Base-by-base conservation (phyloP, 2,329 filamentous ascomycete species). In the Dactylellina sp. region DNA sequence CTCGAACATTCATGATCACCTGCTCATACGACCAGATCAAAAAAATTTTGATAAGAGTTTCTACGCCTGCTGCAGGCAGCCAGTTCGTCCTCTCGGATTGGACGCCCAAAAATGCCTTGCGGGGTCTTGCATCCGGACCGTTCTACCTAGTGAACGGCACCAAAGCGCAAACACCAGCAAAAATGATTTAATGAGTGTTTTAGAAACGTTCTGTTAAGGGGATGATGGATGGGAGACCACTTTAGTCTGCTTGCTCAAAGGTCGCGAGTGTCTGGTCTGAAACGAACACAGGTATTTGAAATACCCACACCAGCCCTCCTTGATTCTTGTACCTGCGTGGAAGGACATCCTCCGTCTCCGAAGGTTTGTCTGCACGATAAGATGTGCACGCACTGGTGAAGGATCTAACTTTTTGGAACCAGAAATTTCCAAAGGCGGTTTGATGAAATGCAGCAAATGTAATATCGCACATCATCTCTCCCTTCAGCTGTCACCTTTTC, bases 151-250 rank as follows among this genome's bases (percentile, higher is more conserved):
- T n/a, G n/a, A n/a, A n/a, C 14, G n/a, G 22, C 32, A 52, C 64
- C 61, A 70, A 70, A 60, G 52, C 44, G 64, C 64, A 70, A 62
- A 62, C 44, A 55, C 46, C 44, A 50, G 16, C n/a, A 11, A 22
- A 28, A 16, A 28, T 52, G 16, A 28, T 39, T n/a, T n/a, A 35
- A 55, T 47, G 61, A 47, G 49, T 49, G 56, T 60, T 60, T 57
- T 28, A 44, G n/a, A 1, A 25, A 1, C 50, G 20, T 7, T 55
- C 20, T n/a, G n/a, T n/a, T n/a, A n/a, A n/a, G n/a, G n/a, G 12
- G 20, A n/a, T n/a, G n/a, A n/a, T n/a, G n/a, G n/a, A n/a, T n/a
- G n/a, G 28, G 28, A 32, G 14, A 5, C 7, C 7, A 2, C 2
- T 53, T 53, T 5, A 22, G 11, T 18, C 18, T 56, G 52, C 18